A percentile compares a stretch with the other conserved stretches of the same genome.
Conservation (phyloP, 495 filamentous ascomycete species). For the Chaetomidium leptoderma region DNA sequence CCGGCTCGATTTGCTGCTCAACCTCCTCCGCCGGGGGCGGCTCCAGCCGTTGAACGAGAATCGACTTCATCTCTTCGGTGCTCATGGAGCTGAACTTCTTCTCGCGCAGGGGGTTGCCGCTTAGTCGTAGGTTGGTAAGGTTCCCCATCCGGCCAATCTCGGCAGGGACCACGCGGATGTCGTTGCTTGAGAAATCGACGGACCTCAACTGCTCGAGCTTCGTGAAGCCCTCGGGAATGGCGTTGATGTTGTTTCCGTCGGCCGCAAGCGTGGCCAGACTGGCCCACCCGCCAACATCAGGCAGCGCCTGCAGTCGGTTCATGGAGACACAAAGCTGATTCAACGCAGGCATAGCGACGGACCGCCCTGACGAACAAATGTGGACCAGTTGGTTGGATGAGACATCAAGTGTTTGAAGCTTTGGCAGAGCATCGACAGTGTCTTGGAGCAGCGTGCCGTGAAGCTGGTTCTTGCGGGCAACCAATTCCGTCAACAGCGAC, state of each 20-base stretch:
- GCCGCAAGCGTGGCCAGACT: conserved; percentile 67
- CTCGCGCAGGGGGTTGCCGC: conserved; percentile 82
- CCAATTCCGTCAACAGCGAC: conserved; percentile 69
- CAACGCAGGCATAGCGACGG: conserved; percentile 59
- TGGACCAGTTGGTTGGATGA: conserved; percentile 63
- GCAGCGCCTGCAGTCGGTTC: conserved; percentile 70
- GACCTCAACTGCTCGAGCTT: conserved; percentile 61
- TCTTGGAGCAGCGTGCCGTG: conserved; percentile 64
- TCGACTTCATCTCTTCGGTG: conserved; percentile 76
- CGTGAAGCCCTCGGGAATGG: conserved; percentile 70
- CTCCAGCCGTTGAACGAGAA: conserved; percentile 64
- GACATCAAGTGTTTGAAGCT: conserved; percentile 70
- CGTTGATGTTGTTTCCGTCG: conserved; percentile 72
- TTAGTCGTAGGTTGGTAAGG: conserved; percentile 65
- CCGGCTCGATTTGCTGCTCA: conserved; percentile 18
- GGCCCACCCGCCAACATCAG: conserved; percentile 66
- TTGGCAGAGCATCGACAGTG: conserved; percentile 51
- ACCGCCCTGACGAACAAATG: conserved; percentile 39
- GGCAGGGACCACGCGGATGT: conserved; percentile 68
- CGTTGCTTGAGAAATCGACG: conserved; percentile 79
- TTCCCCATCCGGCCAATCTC: conserved; percentile 76
- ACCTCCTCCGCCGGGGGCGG: conserved; percentile 41
- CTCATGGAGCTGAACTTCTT: conserved; percentile 76
- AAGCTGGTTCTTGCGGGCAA: conserved; percentile 75
- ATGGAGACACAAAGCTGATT: conserved; percentile 66